Evolutionary conservation across 768 basidiomycete species (phyloP), one percentile per base, ranked within the genome.

Genomic region (Gymnopilus junonius): DNA sequence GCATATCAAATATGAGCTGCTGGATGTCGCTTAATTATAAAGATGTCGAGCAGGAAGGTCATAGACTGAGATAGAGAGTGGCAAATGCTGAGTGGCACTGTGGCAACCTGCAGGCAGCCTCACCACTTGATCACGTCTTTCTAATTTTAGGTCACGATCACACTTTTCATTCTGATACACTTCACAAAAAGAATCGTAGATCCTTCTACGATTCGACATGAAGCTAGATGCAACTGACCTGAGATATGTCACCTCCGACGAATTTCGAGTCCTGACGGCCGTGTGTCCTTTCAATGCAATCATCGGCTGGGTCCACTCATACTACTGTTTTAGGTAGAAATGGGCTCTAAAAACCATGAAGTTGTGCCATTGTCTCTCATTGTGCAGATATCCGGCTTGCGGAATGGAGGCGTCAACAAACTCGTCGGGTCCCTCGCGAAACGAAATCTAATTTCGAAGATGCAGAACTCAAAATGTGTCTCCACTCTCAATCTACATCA

Each of bases 331-430:
- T 69, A 98, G 96, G 93, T 93, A 35, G 97, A 99, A 80, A 94
- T 97, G 84, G 97, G 97, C 20, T 95, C 93, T 4, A 97, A 97
- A 81, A 99, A 99, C 74, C 97, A 99, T 71, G 93, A 99, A 76
- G 85, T 97, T 37, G 96, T 99, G 14, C 97, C 97, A 2, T 89
- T 92, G 8, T 76, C 85, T 0, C 86, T 99, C 67, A 93, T 99
- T 65, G 89, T 91, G 4, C 94, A 97, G 75, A 91, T 99, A 43
- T 95, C 95, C 3, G 93, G 94, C n/a, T 80, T 98, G 45, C 83
- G 95, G 35, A 90, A 89, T 62, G 97, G 97, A 48, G 95, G 95
- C 4, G 92, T 97, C 50, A 97, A 95, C 80, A 99, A 98, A 76
- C 78, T 92, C 45, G 84, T 99, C 58, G 95, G 94, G 4, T 87